These are phyloP conservation scores for Trametes villosa DNA, from an alignment of 768 basidiomycete species.

Conservation along the genomic window DNA sequence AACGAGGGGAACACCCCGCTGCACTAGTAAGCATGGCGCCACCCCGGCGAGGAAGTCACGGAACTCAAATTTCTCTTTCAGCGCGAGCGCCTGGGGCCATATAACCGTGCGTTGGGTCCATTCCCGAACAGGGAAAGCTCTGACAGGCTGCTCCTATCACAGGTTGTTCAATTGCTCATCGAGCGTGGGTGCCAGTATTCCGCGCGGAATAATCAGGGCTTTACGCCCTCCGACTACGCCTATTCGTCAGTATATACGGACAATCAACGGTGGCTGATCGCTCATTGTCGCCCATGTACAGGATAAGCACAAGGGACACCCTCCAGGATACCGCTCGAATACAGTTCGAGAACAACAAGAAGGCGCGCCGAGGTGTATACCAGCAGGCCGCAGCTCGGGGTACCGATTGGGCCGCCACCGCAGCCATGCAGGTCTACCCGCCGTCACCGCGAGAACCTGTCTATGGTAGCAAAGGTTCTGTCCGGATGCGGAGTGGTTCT, in stretches of 20 bases:
- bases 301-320: conserved; percentile 75
- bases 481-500: conserved; percentile 79
- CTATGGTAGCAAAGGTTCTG: conserved; percentile 36
- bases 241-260: conserved; percentile 66
- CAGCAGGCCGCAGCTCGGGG: conserved; percentile 74
- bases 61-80: conserved; percentile 36
- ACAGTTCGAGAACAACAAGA: conserved; percentile 82
- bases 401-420: conserved; percentile 55
- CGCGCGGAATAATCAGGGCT: conserved; percentile 88
- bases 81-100: conserved; percentile 89
- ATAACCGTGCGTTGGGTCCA: conserved; percentile 58
- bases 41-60: conserved; percentile 1
- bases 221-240: conserved; percentile 91
- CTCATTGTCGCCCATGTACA: conserved; percentile 35
- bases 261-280: neutral
- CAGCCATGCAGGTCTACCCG: conserved; percentile 34
- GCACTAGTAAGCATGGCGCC: conserved; percentile 73
- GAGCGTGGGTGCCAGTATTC: conserved; percentile 86
- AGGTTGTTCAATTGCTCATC: conserved; percentile 86
- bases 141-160: conserved; percentile 20
- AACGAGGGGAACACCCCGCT: conserved; percentile 91
- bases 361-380: conserved; percentile 68
- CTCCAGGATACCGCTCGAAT: conserved; percentile 79
- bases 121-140: conserved; percentile 25
- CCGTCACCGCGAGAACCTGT: conserved; percentile 47